Conservation (phyloP, 2,329 filamentous ascomycete genomes). For the Cladophialophora exuberans region DNA sequence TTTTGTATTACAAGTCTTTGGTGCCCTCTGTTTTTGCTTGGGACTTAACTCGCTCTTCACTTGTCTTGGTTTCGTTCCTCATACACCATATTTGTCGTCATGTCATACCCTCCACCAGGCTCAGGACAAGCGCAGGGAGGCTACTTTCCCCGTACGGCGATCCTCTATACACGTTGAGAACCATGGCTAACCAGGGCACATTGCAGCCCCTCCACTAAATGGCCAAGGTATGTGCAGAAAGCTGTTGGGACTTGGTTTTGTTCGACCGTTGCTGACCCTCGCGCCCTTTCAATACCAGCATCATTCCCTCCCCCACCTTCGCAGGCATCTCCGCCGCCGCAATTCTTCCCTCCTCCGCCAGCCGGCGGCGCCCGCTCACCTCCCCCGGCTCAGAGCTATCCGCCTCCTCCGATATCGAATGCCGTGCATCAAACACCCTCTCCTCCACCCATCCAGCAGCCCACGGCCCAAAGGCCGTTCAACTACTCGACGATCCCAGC, state of each 20-base stretch:
- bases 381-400: slow-evolving; percentile 22
- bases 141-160: slow-evolving; percentile 35
- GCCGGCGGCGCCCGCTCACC: slow-evolving; percentile 31
- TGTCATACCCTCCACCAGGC: slow-evolving; percentile 25
- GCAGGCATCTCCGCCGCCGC: slow-evolving; percentile 26
- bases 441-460: slow-evolving; percentile 30
- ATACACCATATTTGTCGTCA: background rate
- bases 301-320: slow-evolving; percentile 36
- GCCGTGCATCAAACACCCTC: slow-evolving; percentile 23
- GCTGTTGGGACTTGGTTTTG: background rate
- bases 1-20: no score
- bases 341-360: slow-evolving; percentile 34
- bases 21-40: background rate
- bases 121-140: slow-evolving; percentile 29
- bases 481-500: slow-evolving; percentile 31
- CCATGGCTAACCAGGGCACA: slow-evolving; percentile 8
- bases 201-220: slow-evolving; percentile 31
- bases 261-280: slow-evolving; percentile 8
- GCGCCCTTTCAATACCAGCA: slow-evolving; percentile 27
- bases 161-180: background rate
- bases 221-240: slow-evolving; percentile 18
- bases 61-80: background rate
- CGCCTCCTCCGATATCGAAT: slow-evolving; percentile 27
- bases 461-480: slow-evolving; percentile 30
- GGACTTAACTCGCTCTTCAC: background rate